Evolutionary conservation across 805 yeast species (phyloP).

Genomic region (Saccharomyces jurei): DNA sequence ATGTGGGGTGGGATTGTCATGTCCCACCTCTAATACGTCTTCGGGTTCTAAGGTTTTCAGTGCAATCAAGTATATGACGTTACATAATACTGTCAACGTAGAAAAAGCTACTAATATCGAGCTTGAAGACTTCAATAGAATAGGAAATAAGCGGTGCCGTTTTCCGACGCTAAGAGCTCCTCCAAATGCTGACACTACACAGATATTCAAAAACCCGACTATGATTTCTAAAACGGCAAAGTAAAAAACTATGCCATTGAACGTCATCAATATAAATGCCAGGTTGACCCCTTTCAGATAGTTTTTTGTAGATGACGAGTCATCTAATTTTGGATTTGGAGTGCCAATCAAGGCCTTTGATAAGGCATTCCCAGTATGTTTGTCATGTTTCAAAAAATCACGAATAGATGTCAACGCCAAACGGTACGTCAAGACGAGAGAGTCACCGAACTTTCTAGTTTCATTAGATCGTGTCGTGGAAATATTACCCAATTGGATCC

Average conservation of each 20-base stretch:
- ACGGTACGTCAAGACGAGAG: constrained; percentile 21
- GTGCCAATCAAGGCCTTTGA: constrained; percentile 10
- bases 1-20: neutral
- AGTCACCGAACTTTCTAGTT: constrained; percentile 18
- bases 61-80: constrained; percentile 7
- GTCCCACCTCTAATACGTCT: neutral
- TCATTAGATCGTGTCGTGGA: constrained; percentile 14
- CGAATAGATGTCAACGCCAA: constrained; percentile 15
- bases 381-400: constrained; percentile 13
- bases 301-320: constrained; percentile 1
- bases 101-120: constrained; percentile 6
- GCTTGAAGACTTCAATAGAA: constrained; percentile 4
- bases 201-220: constrained; percentile 4
- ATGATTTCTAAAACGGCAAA: constrained; percentile 10
- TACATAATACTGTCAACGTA: constrained; percentile 8
- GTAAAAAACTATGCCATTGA: constrained; percentile 9
- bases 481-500: constrained; percentile 22
- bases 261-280: constrained; percentile 9
- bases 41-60: constrained; percentile 14
- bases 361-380: constrained; percentile 11
- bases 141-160: constrained; percentile 6
- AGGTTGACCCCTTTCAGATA: constrained; percentile 14
- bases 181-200: constrained; percentile 10
- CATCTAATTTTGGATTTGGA: constrained; percentile 1
- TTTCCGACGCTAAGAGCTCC: constrained; percentile 5